These are phyloP conservation scores for Microglena sp. DNA, from an alignment of 139 green algal species.

Conservation along the genomic window DNA sequence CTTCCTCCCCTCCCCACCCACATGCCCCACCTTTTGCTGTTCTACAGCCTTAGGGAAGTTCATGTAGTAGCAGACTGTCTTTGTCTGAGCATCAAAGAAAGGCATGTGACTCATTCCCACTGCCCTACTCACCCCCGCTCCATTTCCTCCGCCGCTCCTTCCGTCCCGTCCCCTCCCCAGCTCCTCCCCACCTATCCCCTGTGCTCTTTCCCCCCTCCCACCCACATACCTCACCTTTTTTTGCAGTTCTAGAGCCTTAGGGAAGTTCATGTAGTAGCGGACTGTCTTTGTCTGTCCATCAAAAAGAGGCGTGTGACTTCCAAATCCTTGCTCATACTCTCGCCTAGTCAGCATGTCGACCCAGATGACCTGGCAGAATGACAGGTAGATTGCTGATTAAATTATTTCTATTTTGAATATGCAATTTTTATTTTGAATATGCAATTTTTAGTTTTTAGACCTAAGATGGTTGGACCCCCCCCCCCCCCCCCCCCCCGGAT, in stretches of 20 bases:
- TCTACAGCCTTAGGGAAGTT: constrained; percentile 4
- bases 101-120: neutral
- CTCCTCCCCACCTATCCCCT: no score
- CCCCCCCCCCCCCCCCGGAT: no score
- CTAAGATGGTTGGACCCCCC: no score
- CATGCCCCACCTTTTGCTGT: constrained; percentile 7
- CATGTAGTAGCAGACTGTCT: neutral
- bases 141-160: no score
- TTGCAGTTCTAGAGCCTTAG: constrained; percentile 45
- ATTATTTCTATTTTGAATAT: no score
- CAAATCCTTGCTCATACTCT: constrained; percentile 80
- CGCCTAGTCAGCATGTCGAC: constrained; percentile 78
- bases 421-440: no score
- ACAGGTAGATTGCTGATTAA: no score
- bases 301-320: constrained; percentile 83
- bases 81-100: no score
- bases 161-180: no score
- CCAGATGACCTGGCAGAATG: constrained; percentile 83
- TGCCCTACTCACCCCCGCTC: no score
- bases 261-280: constrained; percentile 85
- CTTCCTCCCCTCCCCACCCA: neutral
- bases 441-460: neutral
- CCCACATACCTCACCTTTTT: constrained; percentile 26
- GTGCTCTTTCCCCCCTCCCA: neutral
- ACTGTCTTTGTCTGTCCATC: constrained; percentile 85